phyloP scores from a whole-genome alignment of 768 basidiomycete species.

The Favolaschia claudopus region DNA sequence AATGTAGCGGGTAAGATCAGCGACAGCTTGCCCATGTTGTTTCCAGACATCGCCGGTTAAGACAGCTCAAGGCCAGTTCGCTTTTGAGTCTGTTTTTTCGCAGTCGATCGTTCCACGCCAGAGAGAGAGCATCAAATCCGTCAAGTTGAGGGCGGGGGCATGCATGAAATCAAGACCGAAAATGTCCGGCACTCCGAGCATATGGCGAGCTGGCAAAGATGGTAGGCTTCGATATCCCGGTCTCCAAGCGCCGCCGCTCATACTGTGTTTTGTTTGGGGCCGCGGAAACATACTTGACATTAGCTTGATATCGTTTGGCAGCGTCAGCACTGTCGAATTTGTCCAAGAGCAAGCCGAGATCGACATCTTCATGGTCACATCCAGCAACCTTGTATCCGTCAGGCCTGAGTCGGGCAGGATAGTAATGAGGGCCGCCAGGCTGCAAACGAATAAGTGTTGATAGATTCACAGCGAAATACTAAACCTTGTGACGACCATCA shows the following conservation, averaged over 20 bases:
- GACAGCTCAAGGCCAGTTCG: slow-evolving; percentile 30
- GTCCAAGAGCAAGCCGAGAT: slow-evolving; percentile 21
- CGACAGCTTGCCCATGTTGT: slow-evolving; percentile 29
- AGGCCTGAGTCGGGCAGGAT: slow-evolving; percentile 39
- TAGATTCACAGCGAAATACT: too few relatives aligned
- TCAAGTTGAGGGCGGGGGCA: neutral
- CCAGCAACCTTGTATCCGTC: slow-evolving; percentile 28
- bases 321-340: neutral
- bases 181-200: neutral
- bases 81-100: slow-evolving; percentile 13
- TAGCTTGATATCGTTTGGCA: slow-evolving; percentile 20
- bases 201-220: slow-evolving; percentile 22
- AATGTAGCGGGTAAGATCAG: slow-evolving; percentile 19
- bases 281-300: slow-evolving; percentile 23
- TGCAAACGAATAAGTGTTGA: too few relatives aligned
- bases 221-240: slow-evolving; percentile 38
- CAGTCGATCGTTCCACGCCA: slow-evolving; percentile 32
- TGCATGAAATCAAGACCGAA: neutral
- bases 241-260: slow-evolving; percentile 30
- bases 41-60: slow-evolving; percentile 26
- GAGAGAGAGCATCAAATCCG: slow-evolving; percentile 18
- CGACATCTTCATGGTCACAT: slow-evolving; percentile 39
- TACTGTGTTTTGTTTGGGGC: slow-evolving; percentile 37
- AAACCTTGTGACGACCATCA: slow-evolving; percentile 39
- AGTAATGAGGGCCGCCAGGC: slow-evolving; percentile 36